Percentiles rank a stretch among this genome's conserved stretches.
These are phyloP conservation scores for Beta vulgaris DNA, from an alignment of 148 eudicot species.

Conservation along the genomic window DNA sequence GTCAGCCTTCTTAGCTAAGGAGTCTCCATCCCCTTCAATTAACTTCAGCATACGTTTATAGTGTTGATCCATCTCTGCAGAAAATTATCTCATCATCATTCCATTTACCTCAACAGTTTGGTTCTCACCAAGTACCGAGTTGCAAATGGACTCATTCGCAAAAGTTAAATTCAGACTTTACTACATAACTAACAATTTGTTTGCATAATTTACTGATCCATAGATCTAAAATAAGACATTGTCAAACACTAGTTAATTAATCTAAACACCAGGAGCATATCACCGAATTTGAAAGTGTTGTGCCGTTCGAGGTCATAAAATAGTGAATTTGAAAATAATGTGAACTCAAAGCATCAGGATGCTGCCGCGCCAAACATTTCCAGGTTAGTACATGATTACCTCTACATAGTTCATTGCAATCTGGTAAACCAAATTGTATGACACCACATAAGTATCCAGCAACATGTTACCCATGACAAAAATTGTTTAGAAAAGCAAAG, in stretches of 20 bases:
- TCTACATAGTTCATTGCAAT: background rate
- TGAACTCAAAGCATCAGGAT: background rate
- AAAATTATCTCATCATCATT: constrained; percentile 1
- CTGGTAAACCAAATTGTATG: background rate
- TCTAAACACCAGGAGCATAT: background rate
- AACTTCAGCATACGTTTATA: constrained; percentile 67
- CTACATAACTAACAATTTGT: too few relatives aligned
- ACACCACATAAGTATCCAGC: background rate
- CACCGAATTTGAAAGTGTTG: background rate
- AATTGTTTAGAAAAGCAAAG: background rate
- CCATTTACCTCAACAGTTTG: background rate
- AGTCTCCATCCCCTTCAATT: constrained; percentile 88
- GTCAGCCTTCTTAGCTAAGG: constrained; percentile 83
- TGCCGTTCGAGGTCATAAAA: background rate
- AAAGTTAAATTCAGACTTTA: background rate
- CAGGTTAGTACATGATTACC: background rate
- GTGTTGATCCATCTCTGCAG: constrained; percentile 69
- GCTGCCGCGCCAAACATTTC: background rate
- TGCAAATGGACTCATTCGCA: constrained; percentile 6
- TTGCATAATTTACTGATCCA: background rate
- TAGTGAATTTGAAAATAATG: background rate
- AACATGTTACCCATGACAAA: background rate
- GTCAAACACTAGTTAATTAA: background rate
- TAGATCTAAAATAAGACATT: background rate
- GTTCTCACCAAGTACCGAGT: background rate